Percentiles rank a stretch among this genome's conserved stretches.
Evolutionary conservation across 1,284 basidiomycete species (phyloP).

Genomic region (Paramarasmius palmivorus): DNA sequence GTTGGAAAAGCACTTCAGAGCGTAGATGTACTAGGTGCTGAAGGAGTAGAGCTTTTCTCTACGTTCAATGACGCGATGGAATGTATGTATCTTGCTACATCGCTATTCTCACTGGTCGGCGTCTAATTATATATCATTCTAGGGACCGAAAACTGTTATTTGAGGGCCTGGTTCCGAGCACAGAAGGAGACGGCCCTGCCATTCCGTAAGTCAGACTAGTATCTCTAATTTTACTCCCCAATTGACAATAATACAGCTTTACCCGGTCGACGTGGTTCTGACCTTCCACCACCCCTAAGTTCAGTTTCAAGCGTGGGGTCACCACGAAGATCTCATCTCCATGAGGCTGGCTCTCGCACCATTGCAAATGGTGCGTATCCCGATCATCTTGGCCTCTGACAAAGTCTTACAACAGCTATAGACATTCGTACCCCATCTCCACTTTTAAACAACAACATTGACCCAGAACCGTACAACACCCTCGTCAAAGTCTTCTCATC

Average conservation of each 20-base stretch:
- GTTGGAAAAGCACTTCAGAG: conserved; percentile 72
- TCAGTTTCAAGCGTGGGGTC: conserved; percentile 67
- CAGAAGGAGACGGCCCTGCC: conserved; percentile 54
- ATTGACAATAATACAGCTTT: no score
- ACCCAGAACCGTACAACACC: conserved; percentile 59
- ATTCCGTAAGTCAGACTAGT: conserved; percentile 27
- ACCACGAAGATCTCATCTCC: conserved; percentile 74
- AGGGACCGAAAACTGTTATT: conserved; percentile 91
- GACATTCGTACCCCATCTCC: conserved; percentile 14
- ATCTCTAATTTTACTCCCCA: no score
- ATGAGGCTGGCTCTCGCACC: conserved; percentile 74
- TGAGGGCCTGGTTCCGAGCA: conserved; percentile 73
- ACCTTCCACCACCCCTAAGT: conserved; percentile 42
- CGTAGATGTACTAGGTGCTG: conserved; percentile 67
- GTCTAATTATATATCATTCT: conserved; percentile 6
- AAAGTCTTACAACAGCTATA: no score
- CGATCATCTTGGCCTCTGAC: no score
- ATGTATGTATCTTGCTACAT: conserved; percentile 52
- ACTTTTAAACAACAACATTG: conserved; percentile 17
- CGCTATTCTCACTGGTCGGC: neutral
- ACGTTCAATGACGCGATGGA: conserved; percentile 92
- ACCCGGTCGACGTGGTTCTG: conserved; percentile 54
- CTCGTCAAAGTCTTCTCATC: conserved; percentile 79
- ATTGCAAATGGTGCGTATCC: conserved; percentile 54
- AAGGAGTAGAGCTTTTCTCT: conserved; percentile 82